Conservation (phyloP, 495 filamentous ascomycete species). For the Annulohypoxylon nitens region DNA sequence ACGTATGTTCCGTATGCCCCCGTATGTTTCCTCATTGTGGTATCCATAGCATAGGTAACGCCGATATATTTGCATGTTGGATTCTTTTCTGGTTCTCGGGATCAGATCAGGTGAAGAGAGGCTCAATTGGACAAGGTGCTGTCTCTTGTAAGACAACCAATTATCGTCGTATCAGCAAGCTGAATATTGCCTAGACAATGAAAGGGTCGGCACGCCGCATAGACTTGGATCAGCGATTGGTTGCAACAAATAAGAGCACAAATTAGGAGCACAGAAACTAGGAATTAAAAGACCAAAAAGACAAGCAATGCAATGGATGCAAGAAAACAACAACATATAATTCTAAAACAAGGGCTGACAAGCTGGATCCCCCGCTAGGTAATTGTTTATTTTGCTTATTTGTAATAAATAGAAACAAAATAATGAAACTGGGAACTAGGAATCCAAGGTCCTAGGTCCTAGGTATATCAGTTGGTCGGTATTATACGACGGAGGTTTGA, state of each 20-base stretch:
- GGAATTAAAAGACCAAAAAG: conserved; percentile 13
- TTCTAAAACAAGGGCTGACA: conserved; percentile 44
- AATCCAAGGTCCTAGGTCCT: neutral
- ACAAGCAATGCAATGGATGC: conserved; percentile 17
- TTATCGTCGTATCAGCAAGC: conserved; percentile 40
- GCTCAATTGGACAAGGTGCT: conserved; percentile 15
- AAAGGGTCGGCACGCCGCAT: conserved; percentile 46
- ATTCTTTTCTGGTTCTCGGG: conserved; percentile 22
- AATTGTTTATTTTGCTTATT: conserved; percentile 20
- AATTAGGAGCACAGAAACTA: conserved; percentile 35
- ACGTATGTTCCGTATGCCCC: neutral
- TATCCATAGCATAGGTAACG: conserved; percentile 10
- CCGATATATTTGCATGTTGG: conserved; percentile 3
- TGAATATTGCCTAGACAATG: conserved; percentile 31
- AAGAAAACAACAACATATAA: conserved; percentile 17
- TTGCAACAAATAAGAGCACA: conserved; percentile 14
- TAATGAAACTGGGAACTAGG: conserved; percentile 20
- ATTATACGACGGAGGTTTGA: neutral
- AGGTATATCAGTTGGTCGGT: neutral
- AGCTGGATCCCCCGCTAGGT: conserved; percentile 22
- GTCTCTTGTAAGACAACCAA: conserved; percentile 13
- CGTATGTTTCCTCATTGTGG: neutral
- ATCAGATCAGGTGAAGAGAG: conserved; percentile 8
- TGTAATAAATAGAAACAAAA: conserved; percentile 46
- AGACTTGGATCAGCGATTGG: conserved; percentile 32